Conservation (phyloP, 768 basidiomycete species). For the Leccinum uliginosum region DNA sequence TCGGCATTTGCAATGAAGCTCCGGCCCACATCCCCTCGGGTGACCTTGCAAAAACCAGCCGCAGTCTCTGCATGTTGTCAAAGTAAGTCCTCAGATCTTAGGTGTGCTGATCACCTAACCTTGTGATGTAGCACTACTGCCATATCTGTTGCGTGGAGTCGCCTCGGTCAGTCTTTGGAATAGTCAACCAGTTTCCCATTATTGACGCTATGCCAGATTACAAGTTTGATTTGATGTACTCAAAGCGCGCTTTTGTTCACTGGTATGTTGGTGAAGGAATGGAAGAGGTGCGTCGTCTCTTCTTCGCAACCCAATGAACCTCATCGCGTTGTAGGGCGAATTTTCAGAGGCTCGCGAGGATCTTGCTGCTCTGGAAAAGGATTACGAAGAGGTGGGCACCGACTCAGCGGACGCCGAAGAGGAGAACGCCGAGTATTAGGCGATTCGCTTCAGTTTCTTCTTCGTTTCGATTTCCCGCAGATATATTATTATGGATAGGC, state of each 20-base stretch:
- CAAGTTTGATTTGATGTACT: constrained; percentile 98
- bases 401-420: constrained; percentile 75
- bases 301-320: constrained; percentile 1
- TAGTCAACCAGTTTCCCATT: neutral
- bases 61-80: constrained; percentile 97
- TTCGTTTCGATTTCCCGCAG: neutral
- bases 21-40: constrained; percentile 89
- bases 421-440: constrained; percentile 49
- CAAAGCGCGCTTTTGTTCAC: constrained; percentile 88
- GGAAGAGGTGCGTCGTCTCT: constrained; percentile 65
- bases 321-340: constrained; percentile 60
- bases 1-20: constrained; percentile 97
- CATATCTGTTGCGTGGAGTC: constrained; percentile 92
- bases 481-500: constrained; percentile 4
- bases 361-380: constrained; percentile 94
- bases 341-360: constrained; percentile 98
- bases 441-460: neutral
- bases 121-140: constrained; percentile 65
- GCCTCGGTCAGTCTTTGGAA: constrained; percentile 49
- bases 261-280: constrained; percentile 99
- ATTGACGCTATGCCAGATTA: constrained; percentile 53
- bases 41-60: constrained; percentile 89
- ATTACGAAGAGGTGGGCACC: constrained; percentile 85
- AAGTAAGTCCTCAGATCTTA: constrained; percentile 45
- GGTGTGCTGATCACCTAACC: neutral